Base-by-base conservation (phyloP, 768 basidiomycete genomes). In the Trametes gibbosa region DNA sequence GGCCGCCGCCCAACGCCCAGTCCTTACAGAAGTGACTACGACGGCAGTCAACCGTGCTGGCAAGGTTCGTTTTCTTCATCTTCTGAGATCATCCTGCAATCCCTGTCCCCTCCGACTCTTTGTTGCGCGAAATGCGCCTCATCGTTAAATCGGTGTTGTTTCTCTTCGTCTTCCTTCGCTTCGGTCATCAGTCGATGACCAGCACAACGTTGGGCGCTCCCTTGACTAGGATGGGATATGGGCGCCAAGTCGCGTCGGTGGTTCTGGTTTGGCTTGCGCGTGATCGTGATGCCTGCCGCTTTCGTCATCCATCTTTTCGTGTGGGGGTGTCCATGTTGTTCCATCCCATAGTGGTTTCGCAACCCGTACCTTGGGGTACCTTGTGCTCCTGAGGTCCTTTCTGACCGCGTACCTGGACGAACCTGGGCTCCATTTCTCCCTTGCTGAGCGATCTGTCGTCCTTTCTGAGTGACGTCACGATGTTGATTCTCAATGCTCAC, bases 21-120 rank as follows among this genome's bases (percentile, higher is more conserved):
- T 86, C 40, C 80, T 95, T 50, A 84, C 85, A 58, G 92, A 94
- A 74, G 92, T 95, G 63, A 89, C 89, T 45, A 86, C 82, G 50
- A 82, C 83, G 61, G 85, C 87, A 56, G 83, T 90, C 51, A 91
- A 90, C 72, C 83, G 85, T 34, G 52, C 27, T 13, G 43, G 60
- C 70, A 91, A 88, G 77, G 89, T 88, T 68, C 63, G 82, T 70
- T 14, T 40, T 13, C 21, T 17, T 55, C 48, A 49, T 34, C 37
- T 49, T 32, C 25, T 61, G n/a, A n/a, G 59, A 62, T 25, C 35
- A 50, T 56, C 25, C 24, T 5, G 37, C 52, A 34, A 21, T 52
- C 35, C 29, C 51, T 3, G 21, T 35, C 21, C 48, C 55, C 47
- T 52, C 10, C 13, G 37, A 6, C 39, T 35, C 32, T 37, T 48